A percentile compares a stretch with the other conserved stretches of the same genome.
These are phyloP conservation scores for Yamadazyma insecticola DNA, from an alignment of 805 yeast species.

Conservation along the genomic window DNA sequence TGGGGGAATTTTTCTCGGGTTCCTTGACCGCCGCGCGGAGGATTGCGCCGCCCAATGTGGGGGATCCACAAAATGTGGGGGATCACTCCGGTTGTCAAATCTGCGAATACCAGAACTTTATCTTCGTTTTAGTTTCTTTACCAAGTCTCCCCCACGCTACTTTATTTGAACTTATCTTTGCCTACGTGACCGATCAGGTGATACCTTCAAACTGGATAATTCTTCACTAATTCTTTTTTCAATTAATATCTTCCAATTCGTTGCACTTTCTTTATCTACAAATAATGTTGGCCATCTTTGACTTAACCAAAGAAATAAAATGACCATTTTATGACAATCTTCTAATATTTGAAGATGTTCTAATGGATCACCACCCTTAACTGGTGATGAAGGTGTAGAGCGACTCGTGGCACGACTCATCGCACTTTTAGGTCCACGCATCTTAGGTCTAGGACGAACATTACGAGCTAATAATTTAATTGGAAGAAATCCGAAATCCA, in stretches of 20 bases:
- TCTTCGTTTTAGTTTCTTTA: neutral
- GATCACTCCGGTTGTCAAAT: neutral
- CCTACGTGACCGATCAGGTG: too few species aligned
- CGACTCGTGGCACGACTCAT: constrained; percentile 15
- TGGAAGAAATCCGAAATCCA: constrained; percentile 44
- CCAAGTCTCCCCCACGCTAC: too few species aligned
- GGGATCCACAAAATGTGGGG: constrained; percentile 4
- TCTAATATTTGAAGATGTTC: too few species aligned
- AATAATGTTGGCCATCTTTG: constrained; percentile 83
- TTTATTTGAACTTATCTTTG: neutral
- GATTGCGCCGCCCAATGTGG: constrained; percentile 6
- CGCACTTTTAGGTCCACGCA: too few species aligned
- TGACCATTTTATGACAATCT: constrained; percentile 59
- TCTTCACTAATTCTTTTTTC: constrained; percentile 58
- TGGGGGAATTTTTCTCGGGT: too few species aligned
- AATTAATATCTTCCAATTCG: constrained; percentile 61
- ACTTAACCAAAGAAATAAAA: constrained; percentile 78
- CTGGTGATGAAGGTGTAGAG: constrained; percentile 19
- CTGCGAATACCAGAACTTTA: neutral
- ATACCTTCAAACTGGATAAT: constrained; percentile 27
- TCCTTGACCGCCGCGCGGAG: too few species aligned
- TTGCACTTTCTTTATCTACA: constrained; percentile 71
- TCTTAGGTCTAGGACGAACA: too few species aligned
- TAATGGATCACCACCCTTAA: too few species aligned
- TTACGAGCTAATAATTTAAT: constrained; percentile 18